A percentile compares a stretch with the other conserved stretches of the same genome.
phyloP scores from a whole-genome alignment of 805 yeast species.

The Nakazawaea siamensis region DNA sequence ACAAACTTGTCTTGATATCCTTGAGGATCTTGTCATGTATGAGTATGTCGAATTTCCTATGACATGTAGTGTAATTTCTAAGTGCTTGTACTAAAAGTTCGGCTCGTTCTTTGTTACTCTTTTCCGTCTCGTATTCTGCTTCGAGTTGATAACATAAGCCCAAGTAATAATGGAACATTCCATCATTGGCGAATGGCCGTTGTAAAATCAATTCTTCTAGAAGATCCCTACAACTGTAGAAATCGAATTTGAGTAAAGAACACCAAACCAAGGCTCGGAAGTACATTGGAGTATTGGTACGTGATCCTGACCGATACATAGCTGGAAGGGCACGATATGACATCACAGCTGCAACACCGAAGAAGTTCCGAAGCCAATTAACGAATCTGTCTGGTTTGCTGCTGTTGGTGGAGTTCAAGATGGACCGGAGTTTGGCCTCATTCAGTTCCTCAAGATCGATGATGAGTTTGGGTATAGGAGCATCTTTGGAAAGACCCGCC shows the following conservation, averaged over 20 bases:
- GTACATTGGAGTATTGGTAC: slow-evolving; percentile 32
- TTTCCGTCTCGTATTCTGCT: slow-evolving; percentile 12
- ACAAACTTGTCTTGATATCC: neutral
- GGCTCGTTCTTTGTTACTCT: neutral
- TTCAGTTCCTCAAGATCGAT: neutral
- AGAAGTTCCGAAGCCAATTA: slow-evolving; percentile 26
- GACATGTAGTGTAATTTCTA: neutral
- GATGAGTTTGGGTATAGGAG: neutral
- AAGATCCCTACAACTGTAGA: slow-evolving; percentile 24
- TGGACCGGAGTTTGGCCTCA: neutral
- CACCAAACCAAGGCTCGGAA: slow-evolving; percentile 34
- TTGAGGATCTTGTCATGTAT: slow-evolving; percentile 1
- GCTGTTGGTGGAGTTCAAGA: slow-evolving; percentile 3
- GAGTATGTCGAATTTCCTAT: neutral
- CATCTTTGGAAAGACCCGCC: slow-evolving; percentile 1
- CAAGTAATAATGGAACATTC: slow-evolving; percentile 28
- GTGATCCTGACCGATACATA: slow-evolving; percentile 31
- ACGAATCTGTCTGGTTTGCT: slow-evolving; percentile 24
- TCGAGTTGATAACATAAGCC: slow-evolving; percentile 18
- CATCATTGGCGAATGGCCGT: slow-evolving; percentile 35
- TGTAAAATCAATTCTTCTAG: slow-evolving; percentile 29
- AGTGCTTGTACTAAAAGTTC: no score
- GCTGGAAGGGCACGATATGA: slow-evolving; percentile 21
- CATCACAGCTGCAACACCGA: slow-evolving; percentile 11
- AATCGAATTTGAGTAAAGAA: slow-evolving; percentile 27